A percentile compares a stretch with the other conserved stretches of the same genome.
Conservation (phyloP, 495 filamentous ascomycete genomes). For the Neurospora tetrasperma region DNA sequence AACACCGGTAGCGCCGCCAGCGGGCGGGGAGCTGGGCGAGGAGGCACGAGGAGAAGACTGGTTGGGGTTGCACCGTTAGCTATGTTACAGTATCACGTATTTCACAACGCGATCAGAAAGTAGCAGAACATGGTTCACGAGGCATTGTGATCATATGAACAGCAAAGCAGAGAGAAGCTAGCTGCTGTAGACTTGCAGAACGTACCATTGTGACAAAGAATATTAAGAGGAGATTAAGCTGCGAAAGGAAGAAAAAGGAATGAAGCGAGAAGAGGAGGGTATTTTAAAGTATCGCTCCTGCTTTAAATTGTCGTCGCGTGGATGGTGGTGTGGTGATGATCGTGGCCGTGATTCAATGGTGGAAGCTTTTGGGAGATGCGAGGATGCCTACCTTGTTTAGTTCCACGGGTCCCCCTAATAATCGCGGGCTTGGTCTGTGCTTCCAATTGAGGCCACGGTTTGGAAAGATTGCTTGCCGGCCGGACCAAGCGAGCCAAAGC, state of each 20-base stretch:
- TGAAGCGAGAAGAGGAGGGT: slow-evolving; percentile 15
- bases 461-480: slow-evolving; percentile 9
- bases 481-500: neutral
- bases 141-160: neutral
- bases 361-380: slow-evolving; percentile 10
- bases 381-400: slow-evolving; percentile 4
- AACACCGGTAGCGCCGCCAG: slow-evolving; percentile 42
- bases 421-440: slow-evolving; percentile 16
- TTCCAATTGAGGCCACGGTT: slow-evolving; percentile 30
- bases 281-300: neutral
- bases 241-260: slow-evolving; percentile 15
- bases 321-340: slow-evolving; percentile 3
- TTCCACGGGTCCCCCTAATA: slow-evolving; percentile 17
- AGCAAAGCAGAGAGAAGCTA: neutral
- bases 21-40: slow-evolving; percentile 47
- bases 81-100: neutral
- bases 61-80: neutral
- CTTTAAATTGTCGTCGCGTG: neutral
- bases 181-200: neutral
- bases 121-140: neutral
- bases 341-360: slow-evolving; percentile 3
- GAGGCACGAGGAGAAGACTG: slow-evolving; percentile 68
- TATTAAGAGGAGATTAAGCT: slow-evolving; percentile 15
- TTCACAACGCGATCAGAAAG: neutral
- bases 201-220: slow-evolving; percentile 20